Percentiles rank a stretch among this genome's conserved stretches.
phyloP scores from a whole-genome alignment of 805 yeast genomes.

The Candida incommunis region DNA sequence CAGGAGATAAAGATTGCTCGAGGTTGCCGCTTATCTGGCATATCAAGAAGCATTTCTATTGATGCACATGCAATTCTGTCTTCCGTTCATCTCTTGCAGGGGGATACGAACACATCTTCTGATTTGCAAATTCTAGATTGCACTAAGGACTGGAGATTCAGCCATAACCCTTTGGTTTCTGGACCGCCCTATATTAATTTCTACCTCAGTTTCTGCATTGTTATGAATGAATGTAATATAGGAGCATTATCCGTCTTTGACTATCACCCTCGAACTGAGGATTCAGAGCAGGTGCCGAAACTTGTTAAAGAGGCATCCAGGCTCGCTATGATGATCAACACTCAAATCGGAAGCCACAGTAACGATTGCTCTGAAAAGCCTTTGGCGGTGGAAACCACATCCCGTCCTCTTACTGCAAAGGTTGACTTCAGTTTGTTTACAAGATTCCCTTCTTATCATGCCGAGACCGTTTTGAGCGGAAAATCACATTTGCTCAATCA shows the following conservation, averaged over 20 bases:
- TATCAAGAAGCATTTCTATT: slow-evolving; percentile 33
- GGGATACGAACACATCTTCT: too few species aligned
- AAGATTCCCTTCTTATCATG: not conserved
- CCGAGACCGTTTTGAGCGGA: not conserved
- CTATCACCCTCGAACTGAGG: slow-evolving; percentile 12
- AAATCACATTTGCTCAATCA: not conserved
- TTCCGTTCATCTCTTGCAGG: slow-evolving; percentile 13
- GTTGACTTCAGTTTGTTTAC: not conserved
- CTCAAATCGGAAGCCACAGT: not conserved
- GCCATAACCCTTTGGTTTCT: slow-evolving; percentile 46
- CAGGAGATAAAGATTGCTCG: not conserved
- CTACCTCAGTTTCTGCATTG: slow-evolving; percentile 52
- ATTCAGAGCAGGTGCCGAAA: slow-evolving; percentile 4
- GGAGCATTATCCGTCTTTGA: slow-evolving; percentile 53
- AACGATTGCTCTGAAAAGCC: not conserved
- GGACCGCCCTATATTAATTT: slow-evolving; percentile 46
- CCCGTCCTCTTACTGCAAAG: not conserved
- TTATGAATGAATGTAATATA: slow-evolving; percentile 28
- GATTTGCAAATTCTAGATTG: slow-evolving; percentile 46
- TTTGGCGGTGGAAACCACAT: not conserved
- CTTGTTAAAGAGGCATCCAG: slow-evolving; percentile 8
- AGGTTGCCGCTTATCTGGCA: not conserved
- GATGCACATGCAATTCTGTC: slow-evolving; percentile 62
- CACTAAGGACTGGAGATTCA: slow-evolving; percentile 55
- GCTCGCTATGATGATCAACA: slow-evolving; percentile 6